These are phyloP conservation scores for Cercospora sesami DNA, from an alignment of 2,329 filamentous ascomycete species.

Conservation along the genomic window DNA sequence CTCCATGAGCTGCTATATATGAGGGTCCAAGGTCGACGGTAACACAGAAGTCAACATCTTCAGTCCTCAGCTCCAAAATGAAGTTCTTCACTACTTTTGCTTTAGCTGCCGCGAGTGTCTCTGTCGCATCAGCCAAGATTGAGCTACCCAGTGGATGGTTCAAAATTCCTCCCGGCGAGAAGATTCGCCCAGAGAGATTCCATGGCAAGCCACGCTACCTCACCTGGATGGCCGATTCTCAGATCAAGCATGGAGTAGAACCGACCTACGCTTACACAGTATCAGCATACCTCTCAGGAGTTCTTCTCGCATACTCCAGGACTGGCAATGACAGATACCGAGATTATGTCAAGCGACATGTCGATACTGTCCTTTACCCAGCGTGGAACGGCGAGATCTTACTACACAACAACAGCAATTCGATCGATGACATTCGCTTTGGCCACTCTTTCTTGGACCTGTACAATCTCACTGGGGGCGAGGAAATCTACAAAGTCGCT, in stretches of 20 bases:
- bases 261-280: slow-evolving; percentile 29
- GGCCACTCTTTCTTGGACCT: slow-evolving; percentile 33
- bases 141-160: slow-evolving; percentile 17
- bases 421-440: slow-evolving; percentile 22
- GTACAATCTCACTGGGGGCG: slow-evolving; percentile 22
- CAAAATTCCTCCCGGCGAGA: slow-evolving; percentile 5
- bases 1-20: background rate
- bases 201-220: slow-evolving; percentile 20
- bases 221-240: slow-evolving; percentile 32
- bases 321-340: slow-evolving; percentile 28
- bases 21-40: background rate
- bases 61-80: background rate
- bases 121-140: slow-evolving; percentile 2
- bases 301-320: slow-evolving; percentile 27
- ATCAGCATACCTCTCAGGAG: slow-evolving; percentile 27
- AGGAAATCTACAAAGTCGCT: slow-evolving; percentile 22
- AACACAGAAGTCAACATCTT: background rate
- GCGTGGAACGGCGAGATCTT: slow-evolving; percentile 33
- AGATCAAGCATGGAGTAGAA: slow-evolving; percentile 32
- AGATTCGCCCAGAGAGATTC: background rate
- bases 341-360: slow-evolving; percentile 49
- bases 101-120: background rate
- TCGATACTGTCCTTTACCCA: slow-evolving; percentile 47
- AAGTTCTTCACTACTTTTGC: background rate
- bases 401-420: slow-evolving; percentile 20